Evolutionary conservation across 2,329 filamentous ascomycete species (phyloP), one percentile per base, ranked within the genome.

Genomic region (Hypomyces rosellus): DNA sequence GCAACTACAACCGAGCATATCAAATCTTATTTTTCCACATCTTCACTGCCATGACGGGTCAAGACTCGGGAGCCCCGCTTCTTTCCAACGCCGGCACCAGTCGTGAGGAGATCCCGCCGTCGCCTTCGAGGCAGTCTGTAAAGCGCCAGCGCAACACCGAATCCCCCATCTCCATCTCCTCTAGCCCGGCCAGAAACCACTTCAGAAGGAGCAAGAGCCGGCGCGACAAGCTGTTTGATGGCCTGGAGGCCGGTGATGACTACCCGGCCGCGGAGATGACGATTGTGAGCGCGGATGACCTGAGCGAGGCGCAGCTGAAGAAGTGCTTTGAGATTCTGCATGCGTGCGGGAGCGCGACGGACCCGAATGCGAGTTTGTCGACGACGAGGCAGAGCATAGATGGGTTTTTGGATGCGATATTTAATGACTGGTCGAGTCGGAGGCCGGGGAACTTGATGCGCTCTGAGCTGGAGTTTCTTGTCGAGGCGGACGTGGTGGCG

Each of bases 281-380:
- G 15, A 65, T 67, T 30, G 34, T 15, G 7, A 54, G 56, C 4
- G 55, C 61, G 9, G 58, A 65, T 16, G 55, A 61, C 25, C 57
- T 67, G 12, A 61, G 57, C 5, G 56, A 62, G 6, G n/a, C 49
- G 0, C 57, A 67, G 40, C 48, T 67, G 16, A 57, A 58, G n/a
- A 55, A 55, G 37, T 65, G 60, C 36, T 67, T 67, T 16, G 62
- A 67, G 25, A 63, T 67, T 16, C 55, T 67, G 3, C 63, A 67
- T 22, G 65, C 63, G 0, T 67, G 65, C 11, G 61, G 63, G 0
- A 22, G 45, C 0, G 63, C 65, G 4, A 66, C 63, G 1, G 57
- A 65, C 3, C 36, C 45, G 0, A 48, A 47, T 3, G 57, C 61
- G 2, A 61, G 55, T 1, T 45, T 63, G 15, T 38, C 48, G 0